A percentile compares a stretch with the other conserved stretches of the same genome.
Evolutionary conservation across 192 early-diverging fungal species (phyloP).

Genomic region (Ambispora gerdemannii): DNA sequence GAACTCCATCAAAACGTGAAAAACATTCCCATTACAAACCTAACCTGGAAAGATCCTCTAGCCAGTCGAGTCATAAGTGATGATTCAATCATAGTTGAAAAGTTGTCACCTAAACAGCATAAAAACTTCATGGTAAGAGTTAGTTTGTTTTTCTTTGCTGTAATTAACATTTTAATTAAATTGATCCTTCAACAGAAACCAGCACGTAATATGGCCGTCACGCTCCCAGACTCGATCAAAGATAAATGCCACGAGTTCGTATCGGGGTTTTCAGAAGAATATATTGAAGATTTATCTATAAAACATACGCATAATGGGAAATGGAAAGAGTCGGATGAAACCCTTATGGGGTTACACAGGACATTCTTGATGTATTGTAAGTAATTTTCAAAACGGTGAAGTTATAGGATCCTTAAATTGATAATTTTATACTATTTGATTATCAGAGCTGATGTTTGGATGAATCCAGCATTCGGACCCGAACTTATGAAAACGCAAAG

Average conservation of each 20-base stretch:
- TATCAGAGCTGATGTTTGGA: background rate
- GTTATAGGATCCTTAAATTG: background rate
- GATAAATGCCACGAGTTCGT: conserved; percentile 1
- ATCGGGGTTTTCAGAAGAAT: background rate
- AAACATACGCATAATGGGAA: too few relatives aligned
- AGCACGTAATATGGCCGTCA: background rate
- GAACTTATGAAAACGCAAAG: background rate
- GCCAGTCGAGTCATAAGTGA: too few relatives aligned
- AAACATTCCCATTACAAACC: conserved; percentile 6
- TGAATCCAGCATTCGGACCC: background rate
- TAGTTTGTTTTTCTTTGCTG: background rate
- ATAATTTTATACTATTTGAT: background rate
- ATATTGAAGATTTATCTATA: background rate
- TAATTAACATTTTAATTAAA: background rate
- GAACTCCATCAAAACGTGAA: too few relatives aligned
- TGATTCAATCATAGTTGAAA: background rate
- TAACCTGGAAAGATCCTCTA: too few relatives aligned
- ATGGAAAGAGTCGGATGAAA: conserved; percentile 7
- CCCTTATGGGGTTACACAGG: background rate
- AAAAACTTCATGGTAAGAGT: background rate
- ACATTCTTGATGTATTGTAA: background rate
- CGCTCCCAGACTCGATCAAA: background rate
- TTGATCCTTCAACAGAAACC: background rate
- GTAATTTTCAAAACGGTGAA: background rate
- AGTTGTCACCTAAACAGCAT: background rate